Conservation (phyloP, 2,329 filamentous ascomycete genomes). For the Stemphylium lycopersici region DNA sequence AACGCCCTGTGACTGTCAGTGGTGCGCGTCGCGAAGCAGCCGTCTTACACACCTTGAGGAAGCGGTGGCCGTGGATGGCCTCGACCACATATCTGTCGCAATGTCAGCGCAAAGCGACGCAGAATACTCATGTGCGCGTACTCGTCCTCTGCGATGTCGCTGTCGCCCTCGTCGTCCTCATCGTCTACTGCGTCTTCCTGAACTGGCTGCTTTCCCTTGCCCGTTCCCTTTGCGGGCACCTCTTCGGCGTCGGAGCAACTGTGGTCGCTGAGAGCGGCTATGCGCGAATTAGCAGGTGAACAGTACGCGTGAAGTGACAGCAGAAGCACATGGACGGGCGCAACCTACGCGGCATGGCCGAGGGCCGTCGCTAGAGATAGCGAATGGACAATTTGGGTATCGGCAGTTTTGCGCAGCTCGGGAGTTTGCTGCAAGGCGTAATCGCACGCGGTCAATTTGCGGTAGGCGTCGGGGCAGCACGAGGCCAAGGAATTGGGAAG, state of each 20-base stretch:
- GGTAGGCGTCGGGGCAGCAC: constrained; percentile 7
- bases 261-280: constrained; percentile 51
- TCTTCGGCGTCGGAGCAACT: constrained; percentile 45
- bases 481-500: constrained; percentile 3
- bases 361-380: constrained; percentile 17
- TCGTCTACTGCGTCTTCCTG: constrained; percentile 20
- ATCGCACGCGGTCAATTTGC: constrained; percentile 15
- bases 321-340: constrained; percentile 5
- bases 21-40: constrained; percentile 33
- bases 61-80: constrained; percentile 70
- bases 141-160: constrained; percentile 44
- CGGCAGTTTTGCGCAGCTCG: constrained; percentile 9
- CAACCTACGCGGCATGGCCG: constrained; percentile 45
- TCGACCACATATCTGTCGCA: constrained; percentile 72
- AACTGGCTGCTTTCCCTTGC: constrained; percentile 8
- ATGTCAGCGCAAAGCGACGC: constrained; percentile 27
- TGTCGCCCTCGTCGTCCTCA: constrained; percentile 45
- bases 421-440: constrained; percentile 2
- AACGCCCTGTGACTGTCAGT: constrained; percentile 25
- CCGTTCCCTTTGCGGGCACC: constrained; percentile 34
- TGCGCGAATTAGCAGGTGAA: constrained; percentile 22
- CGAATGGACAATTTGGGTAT: neutral
- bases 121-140: constrained; percentile 49
- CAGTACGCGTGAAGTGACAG: constrained; percentile 3
- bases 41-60: constrained; percentile 39